These are phyloP conservation scores for Passalora sequoiae DNA, from an alignment of 2,329 filamentous ascomycete species.

Conservation along the genomic window DNA sequence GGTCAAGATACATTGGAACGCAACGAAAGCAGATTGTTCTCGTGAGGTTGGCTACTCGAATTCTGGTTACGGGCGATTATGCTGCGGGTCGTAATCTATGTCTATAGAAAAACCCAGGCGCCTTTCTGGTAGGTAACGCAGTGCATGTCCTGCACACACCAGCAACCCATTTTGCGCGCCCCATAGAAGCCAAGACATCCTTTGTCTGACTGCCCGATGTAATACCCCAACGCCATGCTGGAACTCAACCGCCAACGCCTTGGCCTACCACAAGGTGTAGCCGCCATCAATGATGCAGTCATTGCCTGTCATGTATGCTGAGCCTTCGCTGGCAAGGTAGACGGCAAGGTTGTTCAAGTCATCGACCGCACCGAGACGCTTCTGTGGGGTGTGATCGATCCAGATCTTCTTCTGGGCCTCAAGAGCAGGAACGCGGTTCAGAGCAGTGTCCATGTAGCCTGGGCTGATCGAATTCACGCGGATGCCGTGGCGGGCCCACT, in stretches of 20 bases:
- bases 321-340: conserved; percentile 68
- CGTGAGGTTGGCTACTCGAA: no score
- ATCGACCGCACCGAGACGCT: conserved; percentile 65
- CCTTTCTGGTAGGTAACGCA: neutral
- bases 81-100: conserved; percentile 16
- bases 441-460: conserved; percentile 79
- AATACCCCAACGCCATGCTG: conserved; percentile 16
- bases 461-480: conserved; percentile 81
- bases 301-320: conserved; percentile 70
- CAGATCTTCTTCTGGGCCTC: conserved; percentile 80
- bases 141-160: no score
- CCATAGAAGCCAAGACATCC: conserved; percentile 3
- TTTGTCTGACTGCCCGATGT: no score
- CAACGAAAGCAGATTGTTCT: no score
- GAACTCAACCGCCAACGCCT: neutral
- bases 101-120: conserved; percentile 9
- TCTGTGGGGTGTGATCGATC: conserved; percentile 68
- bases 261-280: conserved; percentile 53
- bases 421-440: conserved; percentile 71
- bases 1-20: conserved; percentile 8
- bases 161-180: neutral
- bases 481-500: conserved; percentile 77
- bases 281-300: conserved; percentile 68
- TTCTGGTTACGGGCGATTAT: no score
- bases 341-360: conserved; percentile 74